A percentile compares a stretch with the other conserved stretches of the same genome.
phyloP scores from a whole-genome alignment of 1,139 yeast genomes.

The Geotrichum siamense region DNA sequence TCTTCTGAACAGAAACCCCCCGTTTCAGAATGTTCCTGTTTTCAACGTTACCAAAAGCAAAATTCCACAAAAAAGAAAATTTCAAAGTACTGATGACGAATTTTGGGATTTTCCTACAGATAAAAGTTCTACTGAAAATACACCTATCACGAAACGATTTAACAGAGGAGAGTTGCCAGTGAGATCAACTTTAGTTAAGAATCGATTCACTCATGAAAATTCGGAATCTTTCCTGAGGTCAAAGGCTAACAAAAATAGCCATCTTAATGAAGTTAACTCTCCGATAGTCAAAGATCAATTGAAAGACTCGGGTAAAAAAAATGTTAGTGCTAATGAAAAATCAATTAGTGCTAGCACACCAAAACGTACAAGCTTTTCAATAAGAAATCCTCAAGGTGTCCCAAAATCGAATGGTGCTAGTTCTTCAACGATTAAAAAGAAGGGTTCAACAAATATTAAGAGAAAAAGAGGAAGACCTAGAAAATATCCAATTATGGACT shows the following conservation, averaged over 20 bases:
- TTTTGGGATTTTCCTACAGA: constrained; percentile 17
- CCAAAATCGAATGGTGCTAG: too few relatives aligned
- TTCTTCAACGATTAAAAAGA: too few relatives aligned
- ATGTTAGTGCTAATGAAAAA: not conserved
- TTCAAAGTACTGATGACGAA: constrained; percentile 15
- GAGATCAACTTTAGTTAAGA: not conserved
- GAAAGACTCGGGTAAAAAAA: not conserved
- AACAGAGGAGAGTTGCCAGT: not conserved
- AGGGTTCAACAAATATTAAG: too few relatives aligned
- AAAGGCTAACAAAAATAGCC: not conserved
- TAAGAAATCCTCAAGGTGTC: too few relatives aligned
- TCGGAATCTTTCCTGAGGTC: not conserved
- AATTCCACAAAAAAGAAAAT: not conserved
- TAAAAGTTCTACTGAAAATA: not conserved
- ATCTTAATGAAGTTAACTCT: not conserved
- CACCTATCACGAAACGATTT: constrained; percentile 1
- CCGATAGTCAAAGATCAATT: not conserved
- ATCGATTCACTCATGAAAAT: too few relatives aligned
- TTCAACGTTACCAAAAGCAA: constrained; percentile 3
- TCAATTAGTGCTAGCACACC: too few relatives aligned
- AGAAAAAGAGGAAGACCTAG: too few relatives aligned
- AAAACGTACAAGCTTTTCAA: too few relatives aligned
- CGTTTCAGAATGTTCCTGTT: too few relatives aligned
- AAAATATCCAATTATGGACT: too few relatives aligned
- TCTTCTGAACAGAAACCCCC: constrained; percentile 1